Evolutionary conservation across 1,139 yeast species (phyloP), one percentile per base, ranked within the genome.

Genomic region (Candida buenavistaensis): DNA sequence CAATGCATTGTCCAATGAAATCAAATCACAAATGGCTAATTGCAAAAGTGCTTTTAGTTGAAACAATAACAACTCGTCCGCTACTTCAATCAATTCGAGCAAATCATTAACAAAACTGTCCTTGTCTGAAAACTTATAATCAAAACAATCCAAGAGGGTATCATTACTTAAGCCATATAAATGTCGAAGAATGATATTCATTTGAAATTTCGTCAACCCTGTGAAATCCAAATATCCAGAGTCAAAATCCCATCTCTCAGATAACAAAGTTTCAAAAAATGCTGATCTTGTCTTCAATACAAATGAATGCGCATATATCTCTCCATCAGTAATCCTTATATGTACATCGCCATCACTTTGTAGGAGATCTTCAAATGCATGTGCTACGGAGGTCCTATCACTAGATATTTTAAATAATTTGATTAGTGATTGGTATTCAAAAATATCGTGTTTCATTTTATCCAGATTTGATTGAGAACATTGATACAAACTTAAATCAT

Each of bases 31-130:
- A 6, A 88, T 53, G n/a, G 74, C 71, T 17, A 77, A 56, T 50
- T 89, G 88, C 36, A 89, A 75, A 20, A 77, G 56, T 30, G 75
- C 73, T 41, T 80, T 78, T 32, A 88, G 62, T 14, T 75, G 78
- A 30, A 74, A 70, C 26, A 88, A 52, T 42, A 85, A 54, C 11
- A 88, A 55, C 45, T 81, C 82, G 48, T 87, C 92, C 2, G 88
- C 64, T 4, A 80, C 57, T 33, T 75, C 80, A 40, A 85, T 64
- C 30, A 86, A 54, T 11, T 81, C 85, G 20, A 88, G 57, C 3
- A 80, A 59, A 22, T 68, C 58, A 37, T 76, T 75, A 6, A 85
- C 66, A 43, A 79, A 79, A 1, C 70, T 74, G 19, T 66, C 64
- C 11, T 31, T 33, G 3, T 38, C 41, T 5, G 53, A 49, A 7